Conservation (phyloP, 208 protist genomes). For the Crithidia fasciculata region DNA sequence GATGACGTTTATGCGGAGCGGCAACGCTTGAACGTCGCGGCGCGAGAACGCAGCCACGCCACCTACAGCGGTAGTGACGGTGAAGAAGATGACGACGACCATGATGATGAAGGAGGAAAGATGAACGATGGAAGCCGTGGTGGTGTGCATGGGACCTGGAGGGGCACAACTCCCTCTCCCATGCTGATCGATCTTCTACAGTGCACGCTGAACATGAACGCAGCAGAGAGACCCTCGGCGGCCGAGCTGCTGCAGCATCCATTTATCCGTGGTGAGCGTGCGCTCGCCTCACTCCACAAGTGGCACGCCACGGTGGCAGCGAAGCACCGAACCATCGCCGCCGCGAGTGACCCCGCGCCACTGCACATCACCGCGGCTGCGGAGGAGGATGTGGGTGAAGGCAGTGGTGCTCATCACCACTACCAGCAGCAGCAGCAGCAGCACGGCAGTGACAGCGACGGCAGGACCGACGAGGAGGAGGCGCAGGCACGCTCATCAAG, state of each 20-base stretch:
- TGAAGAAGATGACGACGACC: not conserved
- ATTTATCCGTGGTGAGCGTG: constrained; percentile 58
- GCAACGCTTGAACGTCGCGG: constrained; percentile 20
- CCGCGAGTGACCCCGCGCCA: not conserved
- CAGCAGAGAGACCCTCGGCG: constrained; percentile 51
- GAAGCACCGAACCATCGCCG: constrained; percentile 14
- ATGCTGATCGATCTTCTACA: constrained; percentile 70
- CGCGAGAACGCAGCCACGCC: not conserved
- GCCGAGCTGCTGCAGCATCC: constrained; percentile 78
- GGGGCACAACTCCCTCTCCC: constrained; percentile 37
- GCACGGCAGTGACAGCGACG: not conserved
- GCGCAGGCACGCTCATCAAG: not conserved
- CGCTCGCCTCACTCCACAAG: constrained; percentile 23
- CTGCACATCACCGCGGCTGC: not conserved
- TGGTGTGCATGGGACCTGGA: not conserved
- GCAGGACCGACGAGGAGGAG: not conserved
- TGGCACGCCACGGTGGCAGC: constrained; percentile 43
- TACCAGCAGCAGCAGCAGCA: too few species aligned
- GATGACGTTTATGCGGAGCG: constrained; percentile 43
- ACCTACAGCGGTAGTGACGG: not conserved
- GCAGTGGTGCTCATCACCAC: too few species aligned
- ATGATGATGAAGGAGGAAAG: not conserved
- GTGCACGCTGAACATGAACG: constrained; percentile 54
- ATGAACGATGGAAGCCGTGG: not conserved
- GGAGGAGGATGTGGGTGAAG: not conserved